A percentile compares a stretch with the other conserved stretches of the same genome.
These are phyloP conservation scores for Globisporangium spinosum DNA, from an alignment of 352 stramenopile genomes.

Conservation along the genomic window DNA sequence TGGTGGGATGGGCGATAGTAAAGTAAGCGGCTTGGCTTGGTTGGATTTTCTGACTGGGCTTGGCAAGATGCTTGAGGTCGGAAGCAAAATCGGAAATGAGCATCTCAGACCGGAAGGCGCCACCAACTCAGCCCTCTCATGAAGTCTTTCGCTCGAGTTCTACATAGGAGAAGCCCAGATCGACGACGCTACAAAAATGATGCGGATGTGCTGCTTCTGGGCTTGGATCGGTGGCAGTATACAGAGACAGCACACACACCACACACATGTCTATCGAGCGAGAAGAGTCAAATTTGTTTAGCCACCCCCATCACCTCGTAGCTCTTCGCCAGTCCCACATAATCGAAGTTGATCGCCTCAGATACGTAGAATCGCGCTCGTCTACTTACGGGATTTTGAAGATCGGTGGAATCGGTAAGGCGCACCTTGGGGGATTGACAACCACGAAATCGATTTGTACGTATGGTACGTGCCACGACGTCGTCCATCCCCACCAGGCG, in stretches of 20 bases:
- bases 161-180: neutral
- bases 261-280: neutral
- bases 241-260: neutral
- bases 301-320: neutral
- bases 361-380: neutral
- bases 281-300: neutral
- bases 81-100: slow-evolving; percentile 6
- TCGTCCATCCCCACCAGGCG: neutral
- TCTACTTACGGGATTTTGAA: neutral
- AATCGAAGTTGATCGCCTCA: neutral
- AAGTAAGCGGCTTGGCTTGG: neutral
- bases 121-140: neutral
- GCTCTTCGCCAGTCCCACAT: slow-evolving; percentile 2
- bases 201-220: neutral
- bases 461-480: neutral
- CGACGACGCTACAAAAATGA: neutral
- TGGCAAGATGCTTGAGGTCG: neutral
- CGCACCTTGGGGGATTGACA: neutral
- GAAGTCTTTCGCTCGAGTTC: neutral
- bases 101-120: slow-evolving; percentile 1
- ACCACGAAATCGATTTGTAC: neutral
- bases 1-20: neutral
- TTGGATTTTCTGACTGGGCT: neutral
- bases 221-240: neutral
- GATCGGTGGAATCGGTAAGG: neutral